A percentile compares a stretch with the other conserved stretches of the same genome.
These are phyloP conservation scores for Peronospora belbahrii DNA, from an alignment of 352 stramenopile genomes.

Conservation along the genomic window DNA sequence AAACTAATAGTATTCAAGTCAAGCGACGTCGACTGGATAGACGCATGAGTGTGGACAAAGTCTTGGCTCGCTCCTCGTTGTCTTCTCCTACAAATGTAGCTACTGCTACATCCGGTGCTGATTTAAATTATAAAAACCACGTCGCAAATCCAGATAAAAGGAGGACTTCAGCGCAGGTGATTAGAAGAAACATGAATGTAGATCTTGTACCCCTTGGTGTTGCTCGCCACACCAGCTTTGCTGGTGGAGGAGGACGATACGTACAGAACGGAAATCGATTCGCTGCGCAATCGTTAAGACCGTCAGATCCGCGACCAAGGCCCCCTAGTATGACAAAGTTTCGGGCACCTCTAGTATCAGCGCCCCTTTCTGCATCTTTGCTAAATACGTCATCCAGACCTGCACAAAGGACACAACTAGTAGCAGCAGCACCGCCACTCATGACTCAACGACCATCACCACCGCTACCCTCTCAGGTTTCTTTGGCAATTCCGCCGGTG, in stretches of 20 bases:
- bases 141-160: constrained; percentile 5
- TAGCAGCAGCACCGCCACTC: background rate
- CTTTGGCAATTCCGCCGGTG: background rate
- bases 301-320: constrained; percentile 8
- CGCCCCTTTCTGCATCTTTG: background rate
- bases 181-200: constrained; percentile 33
- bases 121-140: constrained; percentile 14
- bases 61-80: constrained; percentile 8
- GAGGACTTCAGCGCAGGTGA: constrained; percentile 25
- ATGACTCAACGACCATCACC: constrained; percentile 4
- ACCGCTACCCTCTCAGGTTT: constrained; percentile 1
- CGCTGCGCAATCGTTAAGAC: constrained; percentile 11
- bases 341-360: background rate
- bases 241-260: constrained; percentile 49
- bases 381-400: constrained; percentile 3
- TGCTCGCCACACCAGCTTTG: constrained; percentile 15
- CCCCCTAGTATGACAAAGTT: constrained; percentile 17
- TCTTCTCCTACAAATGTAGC: constrained; percentile 8
- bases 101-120: background rate
- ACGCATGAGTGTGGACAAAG: constrained; percentile 14
- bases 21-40: constrained; percentile 23
- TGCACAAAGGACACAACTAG: background rate
- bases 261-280: constrained; percentile 58
- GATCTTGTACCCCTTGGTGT: constrained; percentile 48
- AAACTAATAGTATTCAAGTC: background rate